phyloP scores from a whole-genome alignment of 2,329 filamentous ascomycete genomes.

The Sarocladium brachiariae region DNA sequence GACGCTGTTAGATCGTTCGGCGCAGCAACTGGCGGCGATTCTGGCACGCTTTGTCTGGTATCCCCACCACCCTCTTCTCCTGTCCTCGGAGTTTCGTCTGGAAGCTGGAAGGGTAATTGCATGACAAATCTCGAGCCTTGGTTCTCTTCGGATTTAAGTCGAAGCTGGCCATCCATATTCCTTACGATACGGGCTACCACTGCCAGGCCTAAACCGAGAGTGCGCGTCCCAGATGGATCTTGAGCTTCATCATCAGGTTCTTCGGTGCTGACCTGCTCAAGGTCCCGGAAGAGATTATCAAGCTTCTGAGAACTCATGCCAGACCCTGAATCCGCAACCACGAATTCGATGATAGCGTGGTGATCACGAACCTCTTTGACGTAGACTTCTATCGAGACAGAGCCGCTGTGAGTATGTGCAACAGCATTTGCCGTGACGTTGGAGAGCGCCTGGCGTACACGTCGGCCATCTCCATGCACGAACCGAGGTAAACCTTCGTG shows the following conservation, averaged over 20 bases:
- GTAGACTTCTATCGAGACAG: slow-evolving; percentile 64
- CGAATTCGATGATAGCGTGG: slow-evolving; percentile 64
- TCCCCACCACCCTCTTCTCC: slow-evolving; percentile 11
- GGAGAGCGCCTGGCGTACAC: slow-evolving; percentile 73
- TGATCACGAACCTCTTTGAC: slow-evolving; percentile 41
- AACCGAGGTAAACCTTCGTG: slow-evolving; percentile 61
- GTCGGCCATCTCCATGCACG: slow-evolving; percentile 72
- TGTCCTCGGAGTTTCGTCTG: slow-evolving; percentile 27
- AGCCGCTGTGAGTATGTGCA: slow-evolving; percentile 63
- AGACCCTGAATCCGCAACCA: slow-evolving; percentile 66
- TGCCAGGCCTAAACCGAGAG: slow-evolving; percentile 76
- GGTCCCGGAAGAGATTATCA: slow-evolving; percentile 50
- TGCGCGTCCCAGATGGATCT: slow-evolving; percentile 29
- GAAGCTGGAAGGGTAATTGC: slow-evolving; percentile 67
- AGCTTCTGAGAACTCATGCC: slow-evolving; percentile 61
- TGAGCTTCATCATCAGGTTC: slow-evolving; percentile 25
- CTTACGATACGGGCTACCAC: slow-evolving; percentile 77
- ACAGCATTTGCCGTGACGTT: slow-evolving; percentile 84
- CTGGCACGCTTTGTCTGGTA: slow-evolving; percentile 2
- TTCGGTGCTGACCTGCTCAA: slow-evolving; percentile 51
- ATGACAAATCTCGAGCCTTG: slow-evolving; percentile 79
- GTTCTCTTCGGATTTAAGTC: slow-evolving; percentile 75
- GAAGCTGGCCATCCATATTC: slow-evolving; percentile 86
- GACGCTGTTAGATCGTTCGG: slow-evolving; percentile 9
- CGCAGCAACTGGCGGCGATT: not conserved